A percentile compares a stretch with the other conserved stretches of the same genome.
Evolutionary conservation across 179 eudicot species (phyloP).

Genomic region (Sideroxylon spinosum): DNA sequence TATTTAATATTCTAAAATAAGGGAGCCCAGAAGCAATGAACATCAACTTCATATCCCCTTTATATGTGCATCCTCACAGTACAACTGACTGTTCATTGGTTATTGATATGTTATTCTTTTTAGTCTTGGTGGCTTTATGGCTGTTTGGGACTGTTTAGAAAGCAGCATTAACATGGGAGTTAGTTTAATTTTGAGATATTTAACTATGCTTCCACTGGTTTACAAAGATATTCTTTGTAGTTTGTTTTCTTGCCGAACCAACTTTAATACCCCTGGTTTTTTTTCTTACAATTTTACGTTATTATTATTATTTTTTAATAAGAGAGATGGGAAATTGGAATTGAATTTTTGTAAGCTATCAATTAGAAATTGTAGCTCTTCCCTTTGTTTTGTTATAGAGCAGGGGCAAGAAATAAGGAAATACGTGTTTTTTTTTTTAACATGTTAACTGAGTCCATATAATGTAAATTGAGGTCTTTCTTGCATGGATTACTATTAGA

Average conservation of each 20-base stretch:
- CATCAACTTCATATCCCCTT: background rate
- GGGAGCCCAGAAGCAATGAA: background rate
- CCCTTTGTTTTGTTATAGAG: background rate
- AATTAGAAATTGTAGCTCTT: background rate
- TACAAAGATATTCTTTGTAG: background rate
- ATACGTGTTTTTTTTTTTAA: background rate
- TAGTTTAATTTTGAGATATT: background rate
- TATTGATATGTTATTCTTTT: background rate
- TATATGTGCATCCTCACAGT: background rate
- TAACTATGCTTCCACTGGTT: background rate
- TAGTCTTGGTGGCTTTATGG: background rate
- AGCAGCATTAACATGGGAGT: background rate
- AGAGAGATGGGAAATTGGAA: background rate
- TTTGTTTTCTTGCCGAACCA: slow-evolving; percentile 1
- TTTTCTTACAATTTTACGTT: background rate
- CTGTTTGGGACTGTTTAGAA: background rate
- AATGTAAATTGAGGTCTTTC: too few species aligned
- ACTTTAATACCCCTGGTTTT: background rate
- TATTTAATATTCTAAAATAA: too few species aligned
- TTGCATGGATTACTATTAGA: too few species aligned
- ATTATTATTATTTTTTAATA: background rate
- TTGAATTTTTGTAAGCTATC: background rate
- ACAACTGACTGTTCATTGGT: background rate
- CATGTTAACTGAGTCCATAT: too few species aligned
- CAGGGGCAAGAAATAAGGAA: background rate